Evolutionary conservation across 2,329 filamentous ascomycete genomes (phyloP).

Genomic region (Microdochium bolleyi): DNA sequence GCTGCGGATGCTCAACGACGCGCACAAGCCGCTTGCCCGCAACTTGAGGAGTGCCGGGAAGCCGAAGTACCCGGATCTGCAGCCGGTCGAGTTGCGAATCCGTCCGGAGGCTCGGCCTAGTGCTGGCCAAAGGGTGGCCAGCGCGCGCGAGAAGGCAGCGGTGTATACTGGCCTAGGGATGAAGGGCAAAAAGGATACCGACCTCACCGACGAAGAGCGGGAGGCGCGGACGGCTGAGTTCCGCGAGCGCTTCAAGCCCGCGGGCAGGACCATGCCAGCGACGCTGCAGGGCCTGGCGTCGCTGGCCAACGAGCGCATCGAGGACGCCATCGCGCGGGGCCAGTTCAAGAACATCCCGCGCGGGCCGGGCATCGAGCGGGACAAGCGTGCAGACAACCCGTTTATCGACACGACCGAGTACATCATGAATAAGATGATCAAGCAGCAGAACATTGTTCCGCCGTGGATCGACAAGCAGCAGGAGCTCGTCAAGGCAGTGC

Average conservation of each 20-base stretch:
- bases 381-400: conserved; percentile 73
- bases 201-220: conserved; percentile 62
- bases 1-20: conserved; percentile 77
- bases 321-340: conserved; percentile 85
- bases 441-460: conserved; percentile 89
- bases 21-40: conserved; percentile 59
- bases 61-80: conserved; percentile 30
- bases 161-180: conserved; percentile 41
- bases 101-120: conserved; percentile 27
- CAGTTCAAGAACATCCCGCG: conserved; percentile 80
- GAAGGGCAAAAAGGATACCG: conserved; percentile 35
- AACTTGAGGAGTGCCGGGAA: conserved; percentile 32
- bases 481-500: conserved; percentile 64
- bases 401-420: conserved; percentile 97
- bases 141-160: conserved; percentile 49
- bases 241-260: conserved; percentile 71
- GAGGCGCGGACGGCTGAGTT: conserved; percentile 66
- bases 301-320: conserved; percentile 82
- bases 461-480: conserved; percentile 99
- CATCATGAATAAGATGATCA: conserved; percentile 97
- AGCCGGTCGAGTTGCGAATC: conserved; percentile 45
- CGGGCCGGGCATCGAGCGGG: conserved; percentile 73
- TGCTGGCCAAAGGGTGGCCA: conserved; percentile 38
- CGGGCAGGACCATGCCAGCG: conserved; percentile 64
- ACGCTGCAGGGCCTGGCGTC: conserved; percentile 71